Evolutionary conservation across 2,329 filamentous ascomycete species (phyloP).

Genomic region (Penicillium sp.): DNA sequence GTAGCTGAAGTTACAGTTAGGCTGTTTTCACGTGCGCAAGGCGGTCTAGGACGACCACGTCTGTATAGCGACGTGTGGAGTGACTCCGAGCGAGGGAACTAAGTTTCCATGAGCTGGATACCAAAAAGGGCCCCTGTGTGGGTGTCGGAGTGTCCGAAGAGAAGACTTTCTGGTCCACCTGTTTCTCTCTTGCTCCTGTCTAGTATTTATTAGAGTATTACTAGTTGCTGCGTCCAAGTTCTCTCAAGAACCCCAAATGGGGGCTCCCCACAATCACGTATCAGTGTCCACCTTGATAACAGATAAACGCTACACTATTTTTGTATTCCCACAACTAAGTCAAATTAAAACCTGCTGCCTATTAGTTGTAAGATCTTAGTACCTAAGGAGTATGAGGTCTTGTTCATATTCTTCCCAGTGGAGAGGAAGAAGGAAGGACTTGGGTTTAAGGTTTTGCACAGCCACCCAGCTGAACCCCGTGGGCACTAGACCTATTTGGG

Average conservation of each 20-base stretch:
- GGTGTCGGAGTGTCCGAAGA: slow-evolving; percentile 11
- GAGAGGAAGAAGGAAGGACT: slow-evolving; percentile 5
- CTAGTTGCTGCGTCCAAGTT: background rate
- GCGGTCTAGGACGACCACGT: slow-evolving; percentile 20
- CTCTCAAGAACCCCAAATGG: slow-evolving; percentile 11
- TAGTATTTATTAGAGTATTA: background rate
- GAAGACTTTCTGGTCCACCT: background rate
- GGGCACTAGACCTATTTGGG: slow-evolving; percentile 14
- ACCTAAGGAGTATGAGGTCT: background rate
- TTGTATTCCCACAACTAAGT: background rate
- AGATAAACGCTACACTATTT: slow-evolving; percentile 17
- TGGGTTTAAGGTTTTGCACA: slow-evolving; percentile 24
- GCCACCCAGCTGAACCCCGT: slow-evolving; percentile 29
- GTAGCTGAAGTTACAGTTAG: slow-evolving; percentile 12
- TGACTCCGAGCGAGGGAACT: background rate
- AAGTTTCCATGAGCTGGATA: background rate
- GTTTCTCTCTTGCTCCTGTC: background rate
- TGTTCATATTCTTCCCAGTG: slow-evolving; percentile 2
- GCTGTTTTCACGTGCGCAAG: slow-evolving; percentile 26
- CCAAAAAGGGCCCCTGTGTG: background rate
- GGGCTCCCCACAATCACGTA: slow-evolving; percentile 15
- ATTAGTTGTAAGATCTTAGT: background rate
- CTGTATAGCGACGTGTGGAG: background rate
- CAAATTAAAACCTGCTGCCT: slow-evolving; percentile 1
- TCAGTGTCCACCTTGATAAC: slow-evolving; percentile 19